Conservation (phyloP, 2,329 filamentous ascomycete species). For the Sporothrix luriei region DNA sequence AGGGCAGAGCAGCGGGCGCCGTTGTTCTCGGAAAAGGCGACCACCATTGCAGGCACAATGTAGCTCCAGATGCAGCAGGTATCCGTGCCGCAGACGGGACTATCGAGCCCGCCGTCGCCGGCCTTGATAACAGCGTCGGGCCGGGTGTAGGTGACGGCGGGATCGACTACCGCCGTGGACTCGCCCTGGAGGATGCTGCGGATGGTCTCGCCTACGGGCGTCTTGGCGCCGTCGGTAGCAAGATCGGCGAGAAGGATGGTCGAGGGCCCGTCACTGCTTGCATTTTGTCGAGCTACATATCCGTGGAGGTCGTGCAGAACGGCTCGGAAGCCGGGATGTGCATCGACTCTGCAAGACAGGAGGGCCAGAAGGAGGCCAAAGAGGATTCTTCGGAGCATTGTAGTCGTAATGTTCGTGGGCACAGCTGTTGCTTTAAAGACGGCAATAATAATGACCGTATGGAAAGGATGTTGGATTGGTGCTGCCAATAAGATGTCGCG, state of each 20-base stretch:
- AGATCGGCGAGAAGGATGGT: slow-evolving; percentile 47
- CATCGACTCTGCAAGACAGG: neutral
- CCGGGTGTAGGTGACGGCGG: slow-evolving; percentile 37
- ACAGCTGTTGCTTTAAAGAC: neutral
- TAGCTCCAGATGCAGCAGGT: slow-evolving; percentile 48
- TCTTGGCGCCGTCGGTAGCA: slow-evolving; percentile 41
- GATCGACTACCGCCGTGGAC: slow-evolving; percentile 34
- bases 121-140: slow-evolving; percentile 35
- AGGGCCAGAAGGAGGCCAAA: neutral
- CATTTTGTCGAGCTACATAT: neutral
- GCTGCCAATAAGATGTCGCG: neutral
- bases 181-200: slow-evolving; percentile 43
- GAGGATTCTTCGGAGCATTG: neutral
- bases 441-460: neutral
- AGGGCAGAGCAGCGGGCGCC: slow-evolving; percentile 36
- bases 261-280: neutral
- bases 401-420: too few relatives aligned
- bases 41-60: slow-evolving; percentile 45
- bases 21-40: slow-evolving; percentile 40
- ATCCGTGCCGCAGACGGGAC: slow-evolving; percentile 39
- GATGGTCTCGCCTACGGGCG: slow-evolving; percentile 45
- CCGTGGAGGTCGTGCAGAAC: slow-evolving; percentile 1
- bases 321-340: slow-evolving; percentile 15
- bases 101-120: slow-evolving; percentile 35
- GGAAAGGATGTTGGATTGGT: neutral